Percentiles rank a stretch among this genome's conserved stretches.
Evolutionary conservation across 2,329 filamentous ascomycete genomes (phyloP).

Genomic region (Alternaria viburni): DNA sequence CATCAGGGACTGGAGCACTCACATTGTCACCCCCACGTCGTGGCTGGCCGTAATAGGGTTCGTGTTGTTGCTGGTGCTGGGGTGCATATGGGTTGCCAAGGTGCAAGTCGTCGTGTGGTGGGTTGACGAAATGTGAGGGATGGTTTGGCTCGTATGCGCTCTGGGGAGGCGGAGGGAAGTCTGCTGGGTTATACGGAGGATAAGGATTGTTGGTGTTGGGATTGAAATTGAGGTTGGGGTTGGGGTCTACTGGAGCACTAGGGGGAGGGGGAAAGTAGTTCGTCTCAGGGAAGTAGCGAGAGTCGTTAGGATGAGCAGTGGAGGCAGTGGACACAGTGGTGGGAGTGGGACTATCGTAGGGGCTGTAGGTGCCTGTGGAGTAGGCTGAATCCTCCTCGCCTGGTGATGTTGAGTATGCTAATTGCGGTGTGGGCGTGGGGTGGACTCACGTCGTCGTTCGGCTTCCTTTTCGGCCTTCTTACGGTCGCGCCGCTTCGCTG

Average conservation of each 20-base stretch:
- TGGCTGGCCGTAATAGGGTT: slow-evolving; percentile 43
- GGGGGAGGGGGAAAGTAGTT: slow-evolving; percentile 59
- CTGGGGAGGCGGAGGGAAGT: slow-evolving; percentile 48
- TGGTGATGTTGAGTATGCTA: slow-evolving; percentile 28
- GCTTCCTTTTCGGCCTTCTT: slow-evolving; percentile 61
- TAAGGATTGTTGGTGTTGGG: slow-evolving; percentile 37
- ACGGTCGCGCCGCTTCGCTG: slow-evolving; percentile 62
- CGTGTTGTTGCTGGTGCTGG: slow-evolving; percentile 22
- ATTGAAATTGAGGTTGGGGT: slow-evolving; percentile 22
- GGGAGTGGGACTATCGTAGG: slow-evolving; percentile 35
- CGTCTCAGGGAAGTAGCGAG: slow-evolving; percentile 53
- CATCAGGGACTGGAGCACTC: slow-evolving; percentile 51
- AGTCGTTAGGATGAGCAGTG: slow-evolving; percentile 37
- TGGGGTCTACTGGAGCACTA: slow-evolving; percentile 35
- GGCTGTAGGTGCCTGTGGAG: slow-evolving; percentile 40
- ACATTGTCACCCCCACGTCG: slow-evolving; percentile 55
- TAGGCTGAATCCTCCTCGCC: slow-evolving; percentile 46
- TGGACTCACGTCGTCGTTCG: slow-evolving; percentile 57
- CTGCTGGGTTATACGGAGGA: slow-evolving; percentile 51
- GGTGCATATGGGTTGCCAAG: slow-evolving; percentile 38
- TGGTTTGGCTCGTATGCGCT: slow-evolving; percentile 34
- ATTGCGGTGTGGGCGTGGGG: slow-evolving; percentile 12
- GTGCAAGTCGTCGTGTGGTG: slow-evolving; percentile 38
- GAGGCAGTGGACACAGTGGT: slow-evolving; percentile 48
- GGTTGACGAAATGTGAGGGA: slow-evolving; percentile 37